phyloP scores from a whole-genome alignment of 805 yeast genomes.

The Metschnikowia amazonensis region DNA sequence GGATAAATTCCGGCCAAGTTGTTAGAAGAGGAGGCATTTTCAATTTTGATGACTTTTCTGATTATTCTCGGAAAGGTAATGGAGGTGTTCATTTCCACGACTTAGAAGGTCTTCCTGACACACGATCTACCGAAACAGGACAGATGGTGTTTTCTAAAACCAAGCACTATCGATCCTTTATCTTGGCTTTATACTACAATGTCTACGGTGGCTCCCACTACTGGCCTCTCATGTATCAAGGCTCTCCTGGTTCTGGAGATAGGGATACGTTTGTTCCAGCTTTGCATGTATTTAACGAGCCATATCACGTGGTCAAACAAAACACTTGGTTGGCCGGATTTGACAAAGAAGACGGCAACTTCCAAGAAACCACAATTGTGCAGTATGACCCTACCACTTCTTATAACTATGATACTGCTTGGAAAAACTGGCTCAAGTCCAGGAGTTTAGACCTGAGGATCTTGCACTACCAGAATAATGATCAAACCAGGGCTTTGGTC shows the following conservation, averaged over 20 bases:
- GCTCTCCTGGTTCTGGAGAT: slow-evolving; percentile 33
- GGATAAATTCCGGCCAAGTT: slow-evolving; percentile 28
- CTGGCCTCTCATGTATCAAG: slow-evolving; percentile 33
- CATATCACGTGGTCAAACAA: slow-evolving; percentile 26
- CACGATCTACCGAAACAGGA: slow-evolving; percentile 30
- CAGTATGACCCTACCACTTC: slow-evolving; percentile 22
- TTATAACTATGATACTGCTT: slow-evolving; percentile 10
- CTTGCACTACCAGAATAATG: slow-evolving; percentile 17
- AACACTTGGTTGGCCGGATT: slow-evolving; percentile 25
- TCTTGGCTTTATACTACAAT: slow-evolving; percentile 34
- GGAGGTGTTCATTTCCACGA: slow-evolving; percentile 28
- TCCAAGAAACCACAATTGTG: slow-evolving; percentile 24
- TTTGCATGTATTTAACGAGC: slow-evolving; percentile 31
- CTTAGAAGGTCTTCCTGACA: slow-evolving; percentile 27
- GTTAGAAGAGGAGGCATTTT: slow-evolving; percentile 26
- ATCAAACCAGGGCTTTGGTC: slow-evolving; percentile 12
- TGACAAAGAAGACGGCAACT: slow-evolving; percentile 4
- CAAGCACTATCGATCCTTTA: slow-evolving; percentile 25
- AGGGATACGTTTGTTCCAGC: slow-evolving; percentile 38
- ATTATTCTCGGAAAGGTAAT: slow-evolving; percentile 20
- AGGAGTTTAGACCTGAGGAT: slow-evolving; percentile 19
- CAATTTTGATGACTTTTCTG: slow-evolving; percentile 22
- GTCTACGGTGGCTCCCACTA: slow-evolving; percentile 26
- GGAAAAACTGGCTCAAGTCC: slow-evolving; percentile 17
- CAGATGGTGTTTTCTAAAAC: slow-evolving; percentile 34